These are phyloP conservation scores for Dissoconium aciculare DNA, from an alignment of 2,329 filamentous ascomycete species.

Conservation along the genomic window DNA sequence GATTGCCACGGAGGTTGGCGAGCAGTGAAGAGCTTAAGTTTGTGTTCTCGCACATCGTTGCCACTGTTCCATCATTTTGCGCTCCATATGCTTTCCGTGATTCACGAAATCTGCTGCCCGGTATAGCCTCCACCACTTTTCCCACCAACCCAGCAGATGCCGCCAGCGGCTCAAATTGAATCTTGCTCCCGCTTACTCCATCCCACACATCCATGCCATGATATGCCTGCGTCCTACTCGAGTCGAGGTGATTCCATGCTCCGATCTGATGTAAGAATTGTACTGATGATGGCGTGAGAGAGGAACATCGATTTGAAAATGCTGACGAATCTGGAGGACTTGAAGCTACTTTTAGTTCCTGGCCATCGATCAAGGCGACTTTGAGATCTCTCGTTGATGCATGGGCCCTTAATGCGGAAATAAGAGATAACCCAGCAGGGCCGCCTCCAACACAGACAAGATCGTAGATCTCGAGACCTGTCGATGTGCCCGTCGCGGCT, in stretches of 20 bases:
- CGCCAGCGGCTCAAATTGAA: constrained; percentile 49
- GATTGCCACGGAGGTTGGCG: constrained; percentile 26
- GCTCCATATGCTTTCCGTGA: constrained; percentile 14
- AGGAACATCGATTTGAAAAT: constrained; percentile 92
- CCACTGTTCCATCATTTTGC: constrained; percentile 40
- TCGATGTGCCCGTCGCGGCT: constrained; percentile 7
- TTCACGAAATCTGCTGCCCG: constrained; percentile 15
- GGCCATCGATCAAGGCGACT: constrained; percentile 78
- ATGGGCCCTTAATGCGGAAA: constrained; percentile 25
- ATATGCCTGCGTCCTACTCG: constrained; percentile 66
- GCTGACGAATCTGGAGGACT: constrained; percentile 52
- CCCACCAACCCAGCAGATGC: constrained; percentile 13
- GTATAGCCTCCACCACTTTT: constrained; percentile 17
- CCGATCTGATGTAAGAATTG: constrained; percentile 65
- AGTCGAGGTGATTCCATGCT: constrained; percentile 65
- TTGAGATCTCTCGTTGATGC: constrained; percentile 51
- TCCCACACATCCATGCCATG: constrained; percentile 99
- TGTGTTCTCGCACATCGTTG: constrained; percentile 91
- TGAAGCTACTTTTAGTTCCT: constrained; percentile 58
- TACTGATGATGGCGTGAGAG: constrained; percentile 78
- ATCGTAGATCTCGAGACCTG: constrained; percentile 52
- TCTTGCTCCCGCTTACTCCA: constrained; percentile 69
- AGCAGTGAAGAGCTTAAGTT: constrained; percentile 74
- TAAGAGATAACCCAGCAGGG: constrained; percentile 13
- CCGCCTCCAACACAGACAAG: constrained; percentile 16